Evolutionary conservation across 805 yeast species (phyloP).

Genomic region (Kodamaea nitidulidarum): DNA sequence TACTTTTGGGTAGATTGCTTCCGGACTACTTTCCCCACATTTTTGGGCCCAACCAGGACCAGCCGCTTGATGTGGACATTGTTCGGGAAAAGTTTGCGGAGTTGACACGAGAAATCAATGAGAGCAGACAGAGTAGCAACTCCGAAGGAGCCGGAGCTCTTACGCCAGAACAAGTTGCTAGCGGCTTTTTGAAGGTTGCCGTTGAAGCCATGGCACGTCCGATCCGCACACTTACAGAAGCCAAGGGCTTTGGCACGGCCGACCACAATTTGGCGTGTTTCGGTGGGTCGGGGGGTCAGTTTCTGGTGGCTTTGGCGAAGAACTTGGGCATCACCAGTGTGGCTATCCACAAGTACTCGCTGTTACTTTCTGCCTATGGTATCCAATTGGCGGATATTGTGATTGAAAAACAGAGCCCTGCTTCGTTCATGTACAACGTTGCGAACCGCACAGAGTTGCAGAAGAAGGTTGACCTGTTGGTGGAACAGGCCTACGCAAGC

Average conservation of each 20-base stretch:
- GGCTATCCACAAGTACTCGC: slow-evolving; percentile 75
- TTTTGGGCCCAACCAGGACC: slow-evolving; percentile 35
- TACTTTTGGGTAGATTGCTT: slow-evolving; percentile 31
- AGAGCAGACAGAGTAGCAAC: not conserved
- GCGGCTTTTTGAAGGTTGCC: slow-evolving; percentile 79
- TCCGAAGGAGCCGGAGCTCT: slow-evolving; percentile 22
- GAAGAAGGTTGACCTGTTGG: slow-evolving; percentile 44
- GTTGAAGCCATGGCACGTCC: slow-evolving; percentile 91
- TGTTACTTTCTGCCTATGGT: slow-evolving; percentile 83
- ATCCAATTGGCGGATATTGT: slow-evolving; percentile 64
- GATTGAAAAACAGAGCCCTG: slow-evolving; percentile 37
- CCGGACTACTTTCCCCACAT: slow-evolving; percentile 37
- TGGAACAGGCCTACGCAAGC: slow-evolving; percentile 35
- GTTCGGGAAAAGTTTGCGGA: slow-evolving; percentile 48
- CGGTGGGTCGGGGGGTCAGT: slow-evolving; percentile 96
- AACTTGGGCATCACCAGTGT: slow-evolving; percentile 65
- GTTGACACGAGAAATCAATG: slow-evolving; percentile 55
- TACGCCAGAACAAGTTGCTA: slow-evolving; percentile 66
- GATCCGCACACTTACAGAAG: slow-evolving; percentile 77
- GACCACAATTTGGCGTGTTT: slow-evolving; percentile 74
- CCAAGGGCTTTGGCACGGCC: slow-evolving; percentile 67
- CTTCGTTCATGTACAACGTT: slow-evolving; percentile 22
- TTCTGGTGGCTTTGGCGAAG: slow-evolving; percentile 73
- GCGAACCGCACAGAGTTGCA: slow-evolving; percentile 35
- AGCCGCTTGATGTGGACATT: slow-evolving; percentile 29